A percentile compares a stretch with the other conserved stretches of the same genome.
Conservation (phyloP, 2,329 filamentous ascomycete species). For the Zopfia rhizophila region DNA sequence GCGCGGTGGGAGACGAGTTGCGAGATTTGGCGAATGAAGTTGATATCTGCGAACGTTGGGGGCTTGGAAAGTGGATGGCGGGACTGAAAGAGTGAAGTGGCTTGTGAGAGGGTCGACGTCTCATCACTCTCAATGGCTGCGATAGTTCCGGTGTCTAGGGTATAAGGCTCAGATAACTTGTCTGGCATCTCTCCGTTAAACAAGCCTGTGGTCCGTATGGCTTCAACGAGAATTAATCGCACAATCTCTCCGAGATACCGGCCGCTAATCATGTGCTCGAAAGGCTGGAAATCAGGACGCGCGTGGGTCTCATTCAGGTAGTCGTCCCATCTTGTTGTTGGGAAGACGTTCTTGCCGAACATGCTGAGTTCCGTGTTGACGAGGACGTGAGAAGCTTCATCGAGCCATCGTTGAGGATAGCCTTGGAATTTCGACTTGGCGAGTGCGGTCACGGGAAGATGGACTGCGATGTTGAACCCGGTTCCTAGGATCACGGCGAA, state of each 20-base stretch:
- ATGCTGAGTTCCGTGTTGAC: constrained; percentile 75
- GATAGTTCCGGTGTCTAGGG: constrained; percentile 68
- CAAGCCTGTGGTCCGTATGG: constrained; percentile 64
- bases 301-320: constrained; percentile 66
- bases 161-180: constrained; percentile 66
- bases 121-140: constrained; percentile 66
- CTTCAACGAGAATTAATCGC: constrained; percentile 69
- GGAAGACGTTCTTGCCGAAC: constrained; percentile 69
- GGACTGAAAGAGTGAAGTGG: constrained; percentile 60
- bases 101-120: constrained; percentile 50
- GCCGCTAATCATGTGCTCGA: constrained; percentile 72
- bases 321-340: constrained; percentile 71
- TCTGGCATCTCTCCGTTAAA: constrained; percentile 67
- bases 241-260: constrained; percentile 73
- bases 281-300: constrained; percentile 71
- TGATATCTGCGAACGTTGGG: constrained; percentile 61
- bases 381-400: constrained; percentile 68
- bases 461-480: constrained; percentile 72
- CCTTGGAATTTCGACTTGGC: constrained; percentile 66
- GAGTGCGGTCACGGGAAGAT: constrained; percentile 66
- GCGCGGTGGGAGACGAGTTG: constrained; percentile 67
- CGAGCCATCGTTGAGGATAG: constrained; percentile 65
- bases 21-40: constrained; percentile 65
- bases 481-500: constrained; percentile 73
- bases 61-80: constrained; percentile 60